Evolutionary conservation across 768 basidiomycete genomes (phyloP).

Genomic region (Suillus cothurnatus): DNA sequence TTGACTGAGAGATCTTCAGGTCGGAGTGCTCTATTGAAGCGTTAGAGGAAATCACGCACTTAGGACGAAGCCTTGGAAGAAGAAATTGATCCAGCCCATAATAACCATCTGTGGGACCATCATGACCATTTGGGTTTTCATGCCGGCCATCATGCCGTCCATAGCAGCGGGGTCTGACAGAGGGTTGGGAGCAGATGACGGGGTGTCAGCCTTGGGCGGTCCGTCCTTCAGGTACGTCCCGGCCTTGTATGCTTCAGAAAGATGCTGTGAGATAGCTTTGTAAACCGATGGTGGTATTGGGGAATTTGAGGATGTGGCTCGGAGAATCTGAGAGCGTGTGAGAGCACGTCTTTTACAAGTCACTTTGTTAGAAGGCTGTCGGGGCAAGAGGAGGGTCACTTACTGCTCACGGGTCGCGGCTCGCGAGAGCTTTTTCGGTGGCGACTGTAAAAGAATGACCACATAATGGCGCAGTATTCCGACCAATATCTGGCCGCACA

Average conservation of each 20-base stretch:
- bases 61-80: conserved; percentile 98
- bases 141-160: conserved; percentile 98
- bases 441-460: conserved; percentile 77
- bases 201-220: conserved; percentile 63
- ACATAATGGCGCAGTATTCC: conserved; percentile 94
- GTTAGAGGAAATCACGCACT: conserved; percentile 59
- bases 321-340: conserved; percentile 80
- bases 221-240: conserved; percentile 90
- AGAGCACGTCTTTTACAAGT: conserved; percentile 63
- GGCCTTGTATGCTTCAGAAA: conserved; percentile 67
- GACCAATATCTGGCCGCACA: conserved; percentile 71
- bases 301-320: conserved; percentile 77
- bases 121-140: conserved; percentile 99
- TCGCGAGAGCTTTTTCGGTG: conserved; percentile 78
- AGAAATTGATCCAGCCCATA: conserved; percentile 99
- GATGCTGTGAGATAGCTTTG: conserved; percentile 71
- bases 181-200: conserved; percentile 71
- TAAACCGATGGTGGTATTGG: conserved; percentile 78
- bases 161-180: conserved; percentile 88
- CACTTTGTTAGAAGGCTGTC: not conserved
- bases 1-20: conserved; percentile 62
- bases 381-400: conserved; percentile 34
- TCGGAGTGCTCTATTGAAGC: conserved; percentile 4
- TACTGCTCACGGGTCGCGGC: conserved; percentile 92
- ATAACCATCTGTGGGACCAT: conserved; percentile 99